Evolutionary conservation across 2,329 filamentous ascomycete genomes (phyloP), one percentile per base, ranked within the genome.

Genomic region (Akanthomyces uredinophilus): DNA sequence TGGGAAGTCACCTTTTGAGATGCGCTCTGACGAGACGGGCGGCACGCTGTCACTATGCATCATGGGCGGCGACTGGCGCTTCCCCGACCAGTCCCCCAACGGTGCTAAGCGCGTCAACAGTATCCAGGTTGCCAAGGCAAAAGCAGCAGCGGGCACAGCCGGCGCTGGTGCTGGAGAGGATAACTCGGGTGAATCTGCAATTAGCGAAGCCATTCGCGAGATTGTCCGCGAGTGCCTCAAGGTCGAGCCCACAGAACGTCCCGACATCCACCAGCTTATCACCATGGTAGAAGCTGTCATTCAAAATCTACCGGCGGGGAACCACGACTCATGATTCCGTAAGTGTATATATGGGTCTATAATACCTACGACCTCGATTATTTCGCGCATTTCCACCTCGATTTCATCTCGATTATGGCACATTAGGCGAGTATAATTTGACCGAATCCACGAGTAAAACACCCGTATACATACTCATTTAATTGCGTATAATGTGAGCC

Each of bases 1-100:
- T 32, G 95, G 95, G 66, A 98, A 99, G 76, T 96, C 91, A 16
- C 95, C 95, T 2, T 99, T 99, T 70, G 95, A 99, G 79, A 91
- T 93, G 73, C 88, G 95, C 64, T 94, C 89, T 67, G 95, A 99
- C 74, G 94, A 99, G 79, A 98, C 95, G 0, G 95, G 95, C 66
- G 95, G 95, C 50, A 95, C 90, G 66, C 79, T 99, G 66, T 96
- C 90, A 68, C 90, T 98, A 68, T 98, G 94, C 73, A 91, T 98
- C 20, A 79, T 96, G 18, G 91, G 92, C 64, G 95, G 94, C 44
- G 94, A 98, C 76, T 99, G 95, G 94, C 84, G 92, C 57, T 99
- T 98, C 75, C 95, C 95, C 0, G 93, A 96, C 68, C 93, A 97
- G 72, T 87, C 88, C 0, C 83, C 84, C 4, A 81, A 81, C 49